Percentiles rank a stretch among this genome's conserved stretches.
These are phyloP conservation scores for Pseudotsuga menziesii DNA, from an alignment of 75 land plant species.

Conservation along the genomic window DNA sequence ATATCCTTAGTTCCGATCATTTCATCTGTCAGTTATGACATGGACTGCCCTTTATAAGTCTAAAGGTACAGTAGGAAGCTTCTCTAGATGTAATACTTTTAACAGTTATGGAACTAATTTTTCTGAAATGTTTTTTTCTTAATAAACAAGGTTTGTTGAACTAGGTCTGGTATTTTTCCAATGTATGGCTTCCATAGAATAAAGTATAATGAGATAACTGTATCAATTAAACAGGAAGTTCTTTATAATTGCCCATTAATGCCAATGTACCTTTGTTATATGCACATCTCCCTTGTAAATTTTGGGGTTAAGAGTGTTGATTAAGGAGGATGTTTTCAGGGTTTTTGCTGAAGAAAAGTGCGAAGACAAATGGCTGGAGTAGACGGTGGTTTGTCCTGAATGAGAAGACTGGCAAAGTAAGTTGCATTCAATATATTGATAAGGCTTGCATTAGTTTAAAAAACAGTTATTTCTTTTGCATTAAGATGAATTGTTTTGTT, in stretches of 20 bases:
- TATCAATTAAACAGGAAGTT: not conserved
- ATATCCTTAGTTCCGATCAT: not conserved
- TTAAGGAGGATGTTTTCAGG: slow-evolving; percentile 35
- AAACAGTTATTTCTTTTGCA: not conserved
- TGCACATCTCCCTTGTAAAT: not conserved
- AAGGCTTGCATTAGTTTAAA: not conserved
- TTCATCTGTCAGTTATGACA: too few species aligned
- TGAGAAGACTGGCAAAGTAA: slow-evolving; percentile 92
- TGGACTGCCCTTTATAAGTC: too few species aligned
- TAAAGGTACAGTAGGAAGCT: too few species aligned
- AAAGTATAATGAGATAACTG: not conserved
- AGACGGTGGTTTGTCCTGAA: slow-evolving; percentile 97
- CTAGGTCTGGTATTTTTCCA: not conserved
- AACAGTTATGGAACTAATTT: too few species aligned
- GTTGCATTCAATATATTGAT: not conserved
- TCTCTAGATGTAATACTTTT: too few species aligned
- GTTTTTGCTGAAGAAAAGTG: slow-evolving; percentile 79
- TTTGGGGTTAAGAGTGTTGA: not conserved
- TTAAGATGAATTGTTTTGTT: not conserved
- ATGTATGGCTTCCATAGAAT: not conserved
- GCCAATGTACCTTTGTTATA: not conserved
- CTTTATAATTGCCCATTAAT: not conserved
- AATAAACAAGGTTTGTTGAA: not conserved
- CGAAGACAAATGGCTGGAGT: slow-evolving; percentile 85
- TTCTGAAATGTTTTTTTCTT: not conserved